Evolutionary conservation across 2,329 filamentous ascomycete species (phyloP), one percentile per base, ranked within the genome.

Genomic region (Colletotrichum cuscutae): DNA sequence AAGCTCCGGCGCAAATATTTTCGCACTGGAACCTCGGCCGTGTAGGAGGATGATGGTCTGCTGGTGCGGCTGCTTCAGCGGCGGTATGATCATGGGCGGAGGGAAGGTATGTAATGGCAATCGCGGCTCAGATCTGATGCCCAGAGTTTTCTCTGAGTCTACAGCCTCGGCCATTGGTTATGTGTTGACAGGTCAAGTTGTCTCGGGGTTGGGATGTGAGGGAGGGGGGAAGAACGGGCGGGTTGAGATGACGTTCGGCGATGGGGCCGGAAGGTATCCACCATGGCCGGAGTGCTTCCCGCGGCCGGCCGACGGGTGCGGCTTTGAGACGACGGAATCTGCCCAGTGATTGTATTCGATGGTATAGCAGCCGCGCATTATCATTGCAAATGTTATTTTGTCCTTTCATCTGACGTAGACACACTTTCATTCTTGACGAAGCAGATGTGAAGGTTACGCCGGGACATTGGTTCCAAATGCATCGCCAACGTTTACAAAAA

Each of bases 11-110:
- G 80, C 81, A 61, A 88, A 89, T 37, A 80, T 81, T 6, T 76
- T 52, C 1, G 82, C 84, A 63, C 78, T 83, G 52, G 79, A 83
- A n/a, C 86, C 86, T 8, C 86, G 85, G 46, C 86, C 86, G 71
- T 89, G 87, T 5, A 89, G 83, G 65, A 88, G 77, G 71, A 89
- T 82, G 68, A 88, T 75, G 30, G 86, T 87, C 65, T 84, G 79
- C n/a, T 75, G 79, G 75, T 88, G 87, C 0, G 77, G 76, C 5
- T 68, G 52, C 0, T 73, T 71, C 1, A 79, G 65, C 4, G 80
- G 79, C 11, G 77, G 73, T 11, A 77, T 32, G 24, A 68, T 24
- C 12, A 77, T 62, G 3, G 75, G 75, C 8, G 75, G 75, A 6
- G 75, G 75, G 22, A 82, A 80, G 19, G 76, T 22, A 26, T 79